Percentiles rank a stretch among this genome's conserved stretches.
phyloP scores from a whole-genome alignment of 148 eudicot genomes.

The Persicaria tinctoria region DNA sequence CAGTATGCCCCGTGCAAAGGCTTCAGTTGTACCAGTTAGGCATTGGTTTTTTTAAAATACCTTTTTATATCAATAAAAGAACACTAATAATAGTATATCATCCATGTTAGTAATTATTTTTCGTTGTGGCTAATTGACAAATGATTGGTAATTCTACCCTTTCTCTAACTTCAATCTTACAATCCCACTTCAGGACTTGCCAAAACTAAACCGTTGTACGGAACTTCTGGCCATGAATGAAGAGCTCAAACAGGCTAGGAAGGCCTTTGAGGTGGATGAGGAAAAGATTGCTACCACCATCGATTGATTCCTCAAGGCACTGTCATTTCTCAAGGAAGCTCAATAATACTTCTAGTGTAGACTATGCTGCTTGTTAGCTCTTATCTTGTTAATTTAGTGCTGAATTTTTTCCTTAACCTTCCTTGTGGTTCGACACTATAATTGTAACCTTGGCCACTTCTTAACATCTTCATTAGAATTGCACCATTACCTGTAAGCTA shows the following conservation, averaged over 20 bases:
- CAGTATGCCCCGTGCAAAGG: not conserved
- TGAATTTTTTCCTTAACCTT: not conserved
- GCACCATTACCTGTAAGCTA: no score
- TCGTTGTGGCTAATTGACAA: not conserved
- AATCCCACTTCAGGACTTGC: constrained; percentile 50
- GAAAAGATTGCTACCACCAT: constrained; percentile 62
- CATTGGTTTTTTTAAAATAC: not conserved
- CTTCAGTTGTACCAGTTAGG: not conserved
- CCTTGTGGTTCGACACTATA: not conserved
- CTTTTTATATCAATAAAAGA: no score
- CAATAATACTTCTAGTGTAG: not conserved
- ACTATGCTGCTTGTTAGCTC: not conserved
- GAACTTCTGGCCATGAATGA: constrained; percentile 89
- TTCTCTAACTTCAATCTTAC: constrained; percentile 5
- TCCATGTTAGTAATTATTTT: no score
- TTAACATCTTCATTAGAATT: not conserved
- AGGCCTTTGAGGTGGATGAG: constrained; percentile 90
- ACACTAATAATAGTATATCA: not conserved
- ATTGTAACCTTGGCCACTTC: not conserved
- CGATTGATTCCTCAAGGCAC: constrained; percentile 28
- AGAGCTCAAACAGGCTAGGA: constrained; percentile 93
- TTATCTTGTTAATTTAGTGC: not conserved
- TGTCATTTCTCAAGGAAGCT: not conserved
- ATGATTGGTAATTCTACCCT: not conserved
- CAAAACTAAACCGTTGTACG: constrained; percentile 74